Evolutionary conservation across 176 grass and related monocot species (phyloP).

Genomic region (Sorghum bicolor): Sorghum_bicolor_NCBIv3 NC_012875.2:43981501-43982000

Average conservation of each 20-base stretch:
- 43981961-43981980: neutral
- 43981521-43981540: conserved; percentile 53
- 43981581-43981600: conserved; percentile 68
- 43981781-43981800: conserved; percentile 51
- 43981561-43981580: conserved; percentile 48
- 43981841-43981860: conserved; percentile 55
- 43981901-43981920: neutral
- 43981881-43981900: conserved; percentile 34
- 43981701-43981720: conserved; percentile 1
- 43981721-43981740: neutral
- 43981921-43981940: conserved; percentile 3
- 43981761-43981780: conserved; percentile 4
- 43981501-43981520: neutral
- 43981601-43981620: conserved; percentile 49
- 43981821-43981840: conserved; percentile 64
- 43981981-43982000: neutral
- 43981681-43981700: neutral
- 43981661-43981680: neutral
- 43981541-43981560: conserved; percentile 70
- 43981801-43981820: conserved; percentile 62
- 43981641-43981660: conserved; percentile 55
- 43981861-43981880: conserved; percentile 40
- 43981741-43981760: conserved; percentile 28
- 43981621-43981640: conserved; percentile 69
- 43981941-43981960: neutral